These are phyloP conservation scores for Pseudogymnoascus sp. DNA, from an alignment of 2,329 filamentous ascomycete species.

Conservation along the genomic window DNA sequence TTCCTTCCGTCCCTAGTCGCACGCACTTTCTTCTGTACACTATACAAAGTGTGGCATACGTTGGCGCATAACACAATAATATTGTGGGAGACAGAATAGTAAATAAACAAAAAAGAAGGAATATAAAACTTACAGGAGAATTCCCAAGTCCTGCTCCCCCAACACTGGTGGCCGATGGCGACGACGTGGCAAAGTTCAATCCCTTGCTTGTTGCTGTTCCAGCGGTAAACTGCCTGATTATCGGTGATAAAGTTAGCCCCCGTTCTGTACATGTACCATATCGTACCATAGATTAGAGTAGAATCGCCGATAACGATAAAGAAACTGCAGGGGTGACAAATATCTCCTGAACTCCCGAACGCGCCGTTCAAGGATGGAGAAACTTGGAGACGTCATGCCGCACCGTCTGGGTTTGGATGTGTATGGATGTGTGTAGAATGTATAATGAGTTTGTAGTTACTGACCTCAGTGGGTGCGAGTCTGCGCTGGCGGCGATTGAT, in stretches of 20 bases:
- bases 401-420: background rate
- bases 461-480: slow-evolving; percentile 45
- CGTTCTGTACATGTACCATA: slow-evolving; percentile 8
- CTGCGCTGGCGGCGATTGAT: slow-evolving; percentile 44
- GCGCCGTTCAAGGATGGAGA: slow-evolving; percentile 14
- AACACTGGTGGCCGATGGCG: slow-evolving; percentile 55
- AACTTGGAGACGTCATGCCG: background rate
- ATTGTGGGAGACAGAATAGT: background rate
- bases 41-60: background rate
- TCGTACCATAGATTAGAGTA: slow-evolving; percentile 14
- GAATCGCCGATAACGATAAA: slow-evolving; percentile 18
- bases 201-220: slow-evolving; percentile 24
- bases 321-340: slow-evolving; percentile 19
- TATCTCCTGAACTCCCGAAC: slow-evolving; percentile 13
- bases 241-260: slow-evolving; percentile 23
- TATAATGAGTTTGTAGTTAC: slow-evolving; percentile 17
- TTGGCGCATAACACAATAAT: background rate
- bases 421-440: background rate
- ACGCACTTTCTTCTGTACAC: background rate
- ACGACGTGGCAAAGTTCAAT: slow-evolving; percentile 50
- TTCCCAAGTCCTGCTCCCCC: slow-evolving; percentile 49
- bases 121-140: slow-evolving; percentile 46
- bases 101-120: slow-evolving; percentile 16
- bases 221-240: slow-evolving; percentile 12
- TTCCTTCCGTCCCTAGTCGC: background rate